Evolutionary conservation across 192 early-diverging fungal genomes (phyloP), one percentile per base, ranked within the genome.

Genomic region (Pilaira anomala): DNA sequence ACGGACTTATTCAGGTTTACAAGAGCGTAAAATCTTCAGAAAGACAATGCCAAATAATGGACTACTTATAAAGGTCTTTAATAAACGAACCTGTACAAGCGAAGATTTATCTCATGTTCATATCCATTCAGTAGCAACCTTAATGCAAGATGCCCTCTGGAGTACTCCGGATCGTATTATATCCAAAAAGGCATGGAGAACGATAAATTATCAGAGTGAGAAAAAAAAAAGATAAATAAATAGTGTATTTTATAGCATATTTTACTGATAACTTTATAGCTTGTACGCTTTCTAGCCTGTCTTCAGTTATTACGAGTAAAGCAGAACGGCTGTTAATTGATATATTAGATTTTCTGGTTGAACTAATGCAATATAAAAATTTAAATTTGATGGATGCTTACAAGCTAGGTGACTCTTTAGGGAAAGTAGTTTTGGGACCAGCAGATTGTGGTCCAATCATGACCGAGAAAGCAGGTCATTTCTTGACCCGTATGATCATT

Each of bases 161-260:
- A 29, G 63, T 21, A 66, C 63, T 41, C 63, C 60, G 19, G 63
- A 71, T 16, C 46, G 69, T 4, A 71, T 71, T 28, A 46, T 71
- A 39, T 55, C 69, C 22, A 65, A 65, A 48, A 71, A 71, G 46
- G 39, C 57, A 22, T 71, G 69, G 69, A 57, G 69, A 18, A 60
- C 25, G 14, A 71, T 71, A 24, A 71, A 71, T 48, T 71, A 71
- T 48, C 58, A 71, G 22, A 71, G 69, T 71, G 55, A 62, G 60
- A 21, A 29, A 45, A 44, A 12, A 2, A 42, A 28, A 26, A 59
- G n/a, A 40, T 14, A 26, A 25, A 28, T 26, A 16, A 53, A 0
- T 22, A 42, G 16, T 21, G n/a, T 7, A 30, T 25, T 52, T 25
- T 14, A 12, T 50, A 9, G 54, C 4, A 25, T 28, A 22, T 50